These are phyloP conservation scores for Colletotrichum karsti DNA, from an alignment of 2,329 filamentous ascomycete species.

Conservation along the genomic window DNA sequence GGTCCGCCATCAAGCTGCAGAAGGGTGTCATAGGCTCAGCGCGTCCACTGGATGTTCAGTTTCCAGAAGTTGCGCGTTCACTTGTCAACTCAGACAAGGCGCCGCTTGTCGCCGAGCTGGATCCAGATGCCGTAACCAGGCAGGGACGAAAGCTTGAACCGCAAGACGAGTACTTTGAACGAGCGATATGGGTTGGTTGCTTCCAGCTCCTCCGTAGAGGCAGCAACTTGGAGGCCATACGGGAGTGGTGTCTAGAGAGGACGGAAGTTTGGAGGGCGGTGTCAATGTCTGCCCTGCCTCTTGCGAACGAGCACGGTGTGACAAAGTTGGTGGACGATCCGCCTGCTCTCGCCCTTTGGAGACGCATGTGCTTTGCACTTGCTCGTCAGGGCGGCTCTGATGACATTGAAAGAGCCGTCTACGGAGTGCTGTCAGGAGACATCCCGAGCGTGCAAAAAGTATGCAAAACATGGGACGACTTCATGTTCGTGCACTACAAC, in stretches of 20 bases:
- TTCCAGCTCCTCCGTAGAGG: constrained; percentile 92
- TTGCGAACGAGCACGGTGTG: constrained; percentile 55
- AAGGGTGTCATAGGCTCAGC: constrained; percentile 70
- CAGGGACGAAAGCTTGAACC: constrained; percentile 80
- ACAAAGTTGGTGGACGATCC: constrained; percentile 49
- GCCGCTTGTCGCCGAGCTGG: constrained; percentile 83
- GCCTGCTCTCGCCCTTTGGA: constrained; percentile 71
- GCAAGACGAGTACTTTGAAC: constrained; percentile 88
- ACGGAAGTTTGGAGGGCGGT: constrained; percentile 91
- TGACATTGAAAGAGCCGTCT: constrained; percentile 88
- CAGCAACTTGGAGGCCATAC: constrained; percentile 76
- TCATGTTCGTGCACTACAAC: constrained; percentile 88
- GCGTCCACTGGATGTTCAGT: constrained; percentile 64
- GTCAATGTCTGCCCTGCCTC: constrained; percentile 78
- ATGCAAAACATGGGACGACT: constrained; percentile 84
- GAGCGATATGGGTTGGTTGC: constrained; percentile 91
- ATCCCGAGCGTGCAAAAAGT: constrained; percentile 79
- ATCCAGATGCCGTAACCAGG: constrained; percentile 87
- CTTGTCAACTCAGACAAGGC: constrained; percentile 68
- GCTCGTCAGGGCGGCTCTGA: constrained; percentile 76
- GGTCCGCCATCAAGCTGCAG: constrained; percentile 86
- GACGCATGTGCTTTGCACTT: constrained; percentile 77
- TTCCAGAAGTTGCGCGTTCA: constrained; percentile 62
- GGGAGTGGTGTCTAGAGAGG: constrained; percentile 85
- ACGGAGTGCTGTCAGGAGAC: constrained; percentile 89